These are phyloP conservation scores for Globisporangium nunn DNA, from an alignment of 352 stramenopile species.

Conservation along the genomic window DNA sequence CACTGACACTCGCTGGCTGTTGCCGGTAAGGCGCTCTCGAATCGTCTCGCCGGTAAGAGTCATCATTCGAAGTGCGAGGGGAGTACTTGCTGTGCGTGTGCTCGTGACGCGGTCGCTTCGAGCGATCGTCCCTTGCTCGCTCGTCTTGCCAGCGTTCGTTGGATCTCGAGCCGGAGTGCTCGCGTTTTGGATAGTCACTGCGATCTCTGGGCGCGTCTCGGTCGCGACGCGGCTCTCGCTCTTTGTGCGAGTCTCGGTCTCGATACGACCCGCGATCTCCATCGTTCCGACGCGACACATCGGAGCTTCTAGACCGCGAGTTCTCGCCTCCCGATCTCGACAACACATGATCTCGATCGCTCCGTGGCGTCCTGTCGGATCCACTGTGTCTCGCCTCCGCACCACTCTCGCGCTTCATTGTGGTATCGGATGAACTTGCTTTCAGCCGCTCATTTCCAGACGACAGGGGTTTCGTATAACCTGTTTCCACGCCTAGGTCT, in stretches of 20 bases:
- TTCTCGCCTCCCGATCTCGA: neutral
- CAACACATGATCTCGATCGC: neutral
- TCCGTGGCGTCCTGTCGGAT: neutral
- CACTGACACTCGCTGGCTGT: neutral
- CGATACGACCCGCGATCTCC: neutral
- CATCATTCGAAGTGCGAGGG: slow-evolving; percentile 1
- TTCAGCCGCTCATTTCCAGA: neutral
- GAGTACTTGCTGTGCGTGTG: slow-evolving; percentile 2
- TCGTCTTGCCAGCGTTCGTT: neutral
- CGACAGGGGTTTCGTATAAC: neutral
- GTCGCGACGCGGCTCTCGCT: neutral
- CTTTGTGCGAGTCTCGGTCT: neutral
- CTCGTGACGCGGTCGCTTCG: slow-evolving; percentile 8
- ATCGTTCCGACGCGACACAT: neutral
- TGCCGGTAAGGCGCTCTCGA: neutral
- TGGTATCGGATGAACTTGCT: neutral
- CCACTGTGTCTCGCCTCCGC: neutral
- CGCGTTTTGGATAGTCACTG: slow-evolving; percentile 4
- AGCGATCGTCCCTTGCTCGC: neutral
- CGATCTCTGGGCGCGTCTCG: neutral
- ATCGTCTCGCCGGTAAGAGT: neutral
- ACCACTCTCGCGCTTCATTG: neutral
- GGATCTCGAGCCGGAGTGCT: slow-evolving; percentile 1
- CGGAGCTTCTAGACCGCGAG: neutral
- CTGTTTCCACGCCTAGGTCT: neutral